Evolutionary conservation across 441 rosid genomes (phyloP).

Genomic region (Populus hybrid): DNA sequence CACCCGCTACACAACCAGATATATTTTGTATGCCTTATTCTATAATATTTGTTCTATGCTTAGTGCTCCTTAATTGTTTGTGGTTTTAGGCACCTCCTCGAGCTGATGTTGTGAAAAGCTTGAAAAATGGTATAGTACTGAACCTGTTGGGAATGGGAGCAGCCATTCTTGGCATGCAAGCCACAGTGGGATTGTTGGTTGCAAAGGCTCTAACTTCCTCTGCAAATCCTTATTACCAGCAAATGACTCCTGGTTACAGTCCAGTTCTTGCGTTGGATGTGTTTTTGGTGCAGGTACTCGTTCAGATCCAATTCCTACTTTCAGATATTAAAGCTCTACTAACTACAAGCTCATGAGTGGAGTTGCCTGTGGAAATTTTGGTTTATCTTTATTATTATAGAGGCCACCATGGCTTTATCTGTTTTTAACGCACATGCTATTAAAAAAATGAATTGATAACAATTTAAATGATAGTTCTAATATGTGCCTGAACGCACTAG

Average conservation of each 20-base stretch:
- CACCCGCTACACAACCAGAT: not conserved
- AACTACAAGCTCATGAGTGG: not conserved
- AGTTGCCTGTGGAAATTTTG: not conserved
- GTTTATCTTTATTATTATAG: not conserved
- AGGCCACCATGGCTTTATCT: not conserved
- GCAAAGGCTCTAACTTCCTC: conserved; percentile 93
- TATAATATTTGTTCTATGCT: not conserved
- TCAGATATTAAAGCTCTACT: not conserved
- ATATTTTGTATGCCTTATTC: not conserved
- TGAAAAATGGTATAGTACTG: conserved; percentile 73
- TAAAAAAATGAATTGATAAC: not conserved
- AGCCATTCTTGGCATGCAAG: conserved; percentile 96
- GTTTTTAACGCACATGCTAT: not conserved
- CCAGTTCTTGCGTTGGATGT: conserved; percentile 95
- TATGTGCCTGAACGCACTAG: not conserved
- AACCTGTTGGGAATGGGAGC: conserved; percentile 96
- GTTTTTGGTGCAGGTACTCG: conserved; percentile 86
- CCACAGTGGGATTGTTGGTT: conserved; percentile 78
- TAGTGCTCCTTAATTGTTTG: not conserved
- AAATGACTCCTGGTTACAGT: conserved; percentile 67
- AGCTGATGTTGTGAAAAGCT: conserved; percentile 90
- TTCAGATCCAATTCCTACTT: not conserved
- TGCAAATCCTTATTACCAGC: conserved; percentile 82
- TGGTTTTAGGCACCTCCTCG: conserved; percentile 93
- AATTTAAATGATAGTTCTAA: not conserved